Evolutionary conservation across 495 filamentous ascomycete genomes (phyloP), one percentile per base, ranked within the genome.

Genomic region (Sporormia fimetaria): DNA sequence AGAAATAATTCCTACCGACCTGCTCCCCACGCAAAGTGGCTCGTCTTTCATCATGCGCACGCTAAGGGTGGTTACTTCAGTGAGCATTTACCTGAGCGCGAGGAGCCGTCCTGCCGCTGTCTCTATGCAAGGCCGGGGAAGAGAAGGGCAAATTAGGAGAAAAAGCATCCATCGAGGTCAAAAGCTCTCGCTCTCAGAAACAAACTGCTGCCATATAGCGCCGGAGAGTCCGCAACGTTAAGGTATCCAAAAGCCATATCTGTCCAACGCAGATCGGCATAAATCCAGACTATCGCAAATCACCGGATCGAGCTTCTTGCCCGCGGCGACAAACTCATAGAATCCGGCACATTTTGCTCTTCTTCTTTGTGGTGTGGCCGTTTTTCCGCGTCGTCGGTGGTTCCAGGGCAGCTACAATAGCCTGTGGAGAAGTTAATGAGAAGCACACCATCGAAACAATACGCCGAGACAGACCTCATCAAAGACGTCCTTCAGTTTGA

Each of bases 401-500:
- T 33, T 65, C 62, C 14, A 65, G 49, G 9, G 62, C 62, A 4
- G 62, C 62, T 26, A 65, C 62, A 40, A 65, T 65, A 1, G 62
- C 62, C 59, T 63, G 21, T 2, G 14, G 10, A 8, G 21, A 1
- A 18, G 29, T 54, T 54, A 54, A 40, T 23, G 44, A 4, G n/a
- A 32, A 12, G 8, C 8, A 23, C 7, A 12, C 2, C 29, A 22
- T 17, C 16, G 26, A 21, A 6, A 11, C 15, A 10, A 11, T n/a
- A n/a, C 7, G 2, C 7, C 12, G 5, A n/a, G 10, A 30, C 74
- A 33, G 73, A 94, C 88, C 83, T 98, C 90, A 52, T 98, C 90
- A 63, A 98, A 98, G 20, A 98, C 90, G 60, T 98, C 92, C 71
- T 98, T 98, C 38, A 98, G 68, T 65, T 94, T 94, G 64, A 87